Evolutionary conservation across 2,329 filamentous ascomycete genomes (phyloP), one percentile per base, ranked within the genome.

Genomic region (Xylaria sp.): DNA sequence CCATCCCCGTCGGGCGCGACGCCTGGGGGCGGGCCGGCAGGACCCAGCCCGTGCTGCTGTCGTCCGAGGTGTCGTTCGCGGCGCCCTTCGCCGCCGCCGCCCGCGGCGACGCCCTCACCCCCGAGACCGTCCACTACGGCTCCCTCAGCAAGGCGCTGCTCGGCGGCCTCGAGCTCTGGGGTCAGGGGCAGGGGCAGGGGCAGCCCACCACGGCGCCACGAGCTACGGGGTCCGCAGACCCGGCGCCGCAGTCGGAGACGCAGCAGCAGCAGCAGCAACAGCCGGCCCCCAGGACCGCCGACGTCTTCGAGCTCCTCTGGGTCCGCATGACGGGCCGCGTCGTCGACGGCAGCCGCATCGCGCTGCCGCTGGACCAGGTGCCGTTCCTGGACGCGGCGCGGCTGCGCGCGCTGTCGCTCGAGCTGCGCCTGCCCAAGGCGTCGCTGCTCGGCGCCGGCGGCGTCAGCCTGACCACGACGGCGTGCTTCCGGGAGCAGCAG

Each of bases 121-220:
- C 72, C n/a, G 88, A 88, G 66, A 92, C 89, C 2, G 83, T 91
- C 20, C 87, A 92, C 73, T 92, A 92, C 65, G 89, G 89, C 1
- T 78, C 75, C 8, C 76, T 92, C 13, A 86, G 84, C 73, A 91
- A 91, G 72, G 76, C 78, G 0, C 76, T 92, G 13, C 72, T 87
- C 26, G 69, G 71, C 20, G 74, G 73, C 11, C 66, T 86, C 21
- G 69, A 72, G 42, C 57, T 69, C n/a, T 62, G 56, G 29, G 41
- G 51, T 7, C 51, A 51, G 44, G 52, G 44, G 19, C 26, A 41
- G 34, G 18, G 26, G 22, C 41, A 41, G 68, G 69, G 26, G 44
- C 57, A 17, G 53, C 38, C 45, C n/a, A 45, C 60, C 39, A 63
- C 52, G 43, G 57, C 46, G 26, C 22, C n/a, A 68, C 70, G 26